These are phyloP conservation scores for Colletotrichum acutatum DNA, from an alignment of 2,329 filamentous ascomycete species.

Conservation along the genomic window DNA sequence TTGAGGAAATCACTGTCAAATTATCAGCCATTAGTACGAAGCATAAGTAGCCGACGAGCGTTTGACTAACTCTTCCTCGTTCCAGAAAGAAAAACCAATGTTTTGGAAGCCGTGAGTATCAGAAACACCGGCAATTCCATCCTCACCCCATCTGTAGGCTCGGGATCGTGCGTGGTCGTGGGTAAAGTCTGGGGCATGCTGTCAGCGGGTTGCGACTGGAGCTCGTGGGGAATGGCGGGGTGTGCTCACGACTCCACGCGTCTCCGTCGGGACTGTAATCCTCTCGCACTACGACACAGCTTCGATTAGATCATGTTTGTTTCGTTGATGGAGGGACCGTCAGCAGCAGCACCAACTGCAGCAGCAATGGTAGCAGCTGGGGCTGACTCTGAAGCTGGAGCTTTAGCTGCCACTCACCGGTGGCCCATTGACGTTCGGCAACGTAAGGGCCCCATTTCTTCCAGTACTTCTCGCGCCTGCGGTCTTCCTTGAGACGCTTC, in stretches of 20 bases:
- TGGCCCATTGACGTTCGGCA: constrained; percentile 95
- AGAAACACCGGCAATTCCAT: constrained; percentile 93
- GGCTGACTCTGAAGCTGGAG: constrained; percentile 6
- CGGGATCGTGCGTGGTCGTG: constrained; percentile 91
- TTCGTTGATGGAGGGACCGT: not conserved
- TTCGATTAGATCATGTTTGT: constrained; percentile 15
- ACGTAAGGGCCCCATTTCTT: constrained; percentile 98
- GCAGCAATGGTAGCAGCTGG: constrained; percentile 15
- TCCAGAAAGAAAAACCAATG: constrained; percentile 97
- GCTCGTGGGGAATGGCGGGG: constrained; percentile 24
- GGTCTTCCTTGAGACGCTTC: constrained; percentile 87
- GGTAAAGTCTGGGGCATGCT: constrained; percentile 78
- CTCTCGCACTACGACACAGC: constrained; percentile 74
- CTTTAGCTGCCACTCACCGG: constrained; percentile 65
- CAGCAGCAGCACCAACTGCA: not conserved
- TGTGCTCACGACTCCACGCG: constrained; percentile 87
- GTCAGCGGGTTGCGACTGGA: constrained; percentile 36
- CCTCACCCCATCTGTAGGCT: constrained; percentile 94
- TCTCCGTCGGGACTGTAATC: constrained; percentile 92
- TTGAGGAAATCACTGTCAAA: constrained; percentile 83
- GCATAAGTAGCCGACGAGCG: constrained; percentile 37
- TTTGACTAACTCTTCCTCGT: constrained; percentile 84
- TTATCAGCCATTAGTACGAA: constrained; percentile 49
- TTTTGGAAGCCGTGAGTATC: constrained; percentile 93
- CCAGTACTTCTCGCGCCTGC: constrained; percentile 89